A percentile compares a stretch with the other conserved stretches of the same genome.
These are phyloP conservation scores for Xylaria acuta DNA, from an alignment of 495 filamentous ascomycete species.

Conservation along the genomic window DNA sequence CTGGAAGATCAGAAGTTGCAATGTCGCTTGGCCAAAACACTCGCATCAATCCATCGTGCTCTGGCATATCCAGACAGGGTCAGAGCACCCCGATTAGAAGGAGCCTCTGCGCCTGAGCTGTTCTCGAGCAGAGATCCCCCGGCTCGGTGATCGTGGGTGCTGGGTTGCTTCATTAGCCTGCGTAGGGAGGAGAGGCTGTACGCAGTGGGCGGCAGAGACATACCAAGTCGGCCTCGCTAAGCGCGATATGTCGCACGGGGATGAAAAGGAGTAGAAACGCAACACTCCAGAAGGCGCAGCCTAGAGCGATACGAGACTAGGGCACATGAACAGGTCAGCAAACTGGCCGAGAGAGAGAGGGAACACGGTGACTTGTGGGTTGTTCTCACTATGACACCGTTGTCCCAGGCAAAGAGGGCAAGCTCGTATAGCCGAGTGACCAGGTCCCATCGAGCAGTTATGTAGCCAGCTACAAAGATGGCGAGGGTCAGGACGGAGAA, in stretches of 20 bases:
- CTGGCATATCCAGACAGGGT: conserved; percentile 69
- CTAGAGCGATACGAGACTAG: conserved; percentile 53
- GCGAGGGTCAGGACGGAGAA: conserved; percentile 91
- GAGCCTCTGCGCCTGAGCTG: conserved; percentile 93
- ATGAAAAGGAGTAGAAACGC: conserved; percentile 53
- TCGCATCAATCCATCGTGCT: conserved; percentile 95
- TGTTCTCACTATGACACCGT: conserved; percentile 90
- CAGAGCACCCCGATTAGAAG: conserved; percentile 66
- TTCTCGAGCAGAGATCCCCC: conserved; percentile 92
- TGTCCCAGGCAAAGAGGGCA: conserved; percentile 95
- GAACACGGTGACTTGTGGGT: not conserved
- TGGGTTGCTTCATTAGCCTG: conserved; percentile 43
- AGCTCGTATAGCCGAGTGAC: conserved; percentile 95
- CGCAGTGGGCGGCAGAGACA: conserved; percentile 22
- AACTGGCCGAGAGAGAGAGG: conserved; percentile 1
- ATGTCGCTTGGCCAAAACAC: conserved; percentile 97
- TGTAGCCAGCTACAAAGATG: conserved; percentile 99
- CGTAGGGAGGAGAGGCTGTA: not conserved
- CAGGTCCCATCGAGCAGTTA: conserved; percentile 97
- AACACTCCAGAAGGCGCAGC: conserved; percentile 49
- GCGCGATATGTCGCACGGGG: conserved; percentile 55
- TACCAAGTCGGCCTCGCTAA: conserved; percentile 54
- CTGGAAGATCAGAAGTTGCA: conserved; percentile 70
- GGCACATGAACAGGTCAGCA: conserved; percentile 17
- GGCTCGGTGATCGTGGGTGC: conserved; percentile 83